Evolutionary conservation across 805 yeast genomes (phyloP).

Genomic region (Lipomyces starkeyi): DNA sequence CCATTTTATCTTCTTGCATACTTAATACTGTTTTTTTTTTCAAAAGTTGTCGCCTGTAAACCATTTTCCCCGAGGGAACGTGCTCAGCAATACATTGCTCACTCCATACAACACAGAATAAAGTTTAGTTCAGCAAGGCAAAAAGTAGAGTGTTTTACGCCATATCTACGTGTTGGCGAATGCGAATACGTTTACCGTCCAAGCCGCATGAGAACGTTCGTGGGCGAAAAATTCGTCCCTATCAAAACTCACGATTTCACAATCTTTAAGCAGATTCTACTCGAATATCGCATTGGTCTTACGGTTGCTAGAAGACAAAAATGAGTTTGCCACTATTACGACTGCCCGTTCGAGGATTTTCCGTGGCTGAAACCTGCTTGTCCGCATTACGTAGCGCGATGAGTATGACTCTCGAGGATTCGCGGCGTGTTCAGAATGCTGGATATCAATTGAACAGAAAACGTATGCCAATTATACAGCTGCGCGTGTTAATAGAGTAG

Average conservation of each 20-base stretch:
- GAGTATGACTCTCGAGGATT: not conserved
- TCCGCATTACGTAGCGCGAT: constrained; percentile 11
- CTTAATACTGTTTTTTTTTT: not conserved
- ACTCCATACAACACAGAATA: too few relatives aligned
- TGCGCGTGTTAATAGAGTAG: not conserved
- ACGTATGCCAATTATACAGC: constrained; percentile 11
- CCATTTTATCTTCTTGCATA: not conserved
- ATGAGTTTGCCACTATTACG: constrained; percentile 9
- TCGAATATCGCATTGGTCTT: not conserved
- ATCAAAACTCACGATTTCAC: not conserved
- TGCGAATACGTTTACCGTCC: too few relatives aligned
- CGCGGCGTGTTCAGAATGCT: constrained; percentile 17
- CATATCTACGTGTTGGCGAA: too few relatives aligned
- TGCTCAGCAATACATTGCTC: too few relatives aligned
- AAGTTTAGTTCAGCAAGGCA: too few relatives aligned
- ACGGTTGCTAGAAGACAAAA: not conserved
- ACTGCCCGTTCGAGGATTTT: constrained; percentile 7
- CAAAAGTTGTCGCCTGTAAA: too few relatives aligned
- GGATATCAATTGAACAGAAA: constrained; percentile 19
- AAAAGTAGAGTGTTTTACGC: too few relatives aligned
- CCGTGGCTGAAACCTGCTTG: constrained; percentile 11
- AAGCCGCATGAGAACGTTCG: not conserved
- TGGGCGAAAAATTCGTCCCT: not conserved
- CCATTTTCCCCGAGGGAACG: too few relatives aligned
- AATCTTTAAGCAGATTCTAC: not conserved